phyloP scores from a whole-genome alignment of 495 filamentous ascomycete species.

The Penicillium nucicola region DNA sequence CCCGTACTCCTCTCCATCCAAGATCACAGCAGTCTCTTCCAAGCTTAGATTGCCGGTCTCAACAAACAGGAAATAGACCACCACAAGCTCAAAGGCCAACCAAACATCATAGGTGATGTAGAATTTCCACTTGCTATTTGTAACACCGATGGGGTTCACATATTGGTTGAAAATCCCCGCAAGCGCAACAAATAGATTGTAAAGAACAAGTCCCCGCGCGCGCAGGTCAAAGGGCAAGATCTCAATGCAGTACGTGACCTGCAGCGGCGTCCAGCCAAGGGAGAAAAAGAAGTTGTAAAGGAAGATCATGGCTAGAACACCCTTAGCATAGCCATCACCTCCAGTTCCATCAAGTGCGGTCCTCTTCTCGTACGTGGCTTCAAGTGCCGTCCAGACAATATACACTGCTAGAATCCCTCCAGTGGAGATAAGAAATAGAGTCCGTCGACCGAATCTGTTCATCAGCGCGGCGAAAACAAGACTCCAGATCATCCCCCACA shows the following conservation, averaged over 20 bases:
- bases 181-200: neutral
- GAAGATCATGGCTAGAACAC: conserved; percentile 17
- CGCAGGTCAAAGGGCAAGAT: conserved; percentile 57
- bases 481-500: conserved; percentile 46
- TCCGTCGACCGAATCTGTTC: conserved; percentile 55
- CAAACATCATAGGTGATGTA: conserved; percentile 59
- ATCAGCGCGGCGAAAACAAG: conserved; percentile 50
- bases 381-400: conserved; percentile 53
- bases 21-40: conserved; percentile 61
- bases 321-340: conserved; percentile 5
- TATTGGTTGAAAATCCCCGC: neutral
- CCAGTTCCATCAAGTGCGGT: neutral
- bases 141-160: conserved; percentile 58
- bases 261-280: neutral
- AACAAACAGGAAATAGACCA: conserved; percentile 61
- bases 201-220: neutral
- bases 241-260: conserved; percentile 50
- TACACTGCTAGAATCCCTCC: conserved; percentile 55
- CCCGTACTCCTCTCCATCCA: conserved; percentile 41
- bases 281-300: neutral
- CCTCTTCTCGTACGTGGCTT: conserved; percentile 5
- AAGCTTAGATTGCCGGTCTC: conserved; percentile 64
- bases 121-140: conserved; percentile 54
- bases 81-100: conserved; percentile 50
- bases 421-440: conserved; percentile 56